Conservation (phyloP, 306 rosid species). For the Cicer cuneatum region DNA sequence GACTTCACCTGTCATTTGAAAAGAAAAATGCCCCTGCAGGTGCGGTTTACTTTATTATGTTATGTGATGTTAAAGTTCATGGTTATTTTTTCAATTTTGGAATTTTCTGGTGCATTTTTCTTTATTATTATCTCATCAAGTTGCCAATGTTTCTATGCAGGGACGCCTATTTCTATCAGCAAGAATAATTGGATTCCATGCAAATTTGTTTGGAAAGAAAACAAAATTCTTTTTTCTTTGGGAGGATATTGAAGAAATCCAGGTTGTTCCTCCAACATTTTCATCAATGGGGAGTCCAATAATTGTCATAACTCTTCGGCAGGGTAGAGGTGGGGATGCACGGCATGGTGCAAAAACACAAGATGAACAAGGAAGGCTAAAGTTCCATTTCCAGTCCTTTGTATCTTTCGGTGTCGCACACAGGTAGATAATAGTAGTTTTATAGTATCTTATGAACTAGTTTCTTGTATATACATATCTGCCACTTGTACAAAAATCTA, state of each 20-base stretch:
- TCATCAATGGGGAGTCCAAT: constrained; percentile 98
- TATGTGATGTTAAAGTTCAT: constrained; percentile 35
- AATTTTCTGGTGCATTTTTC: constrained; percentile 31
- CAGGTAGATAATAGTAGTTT: constrained; percentile 60
- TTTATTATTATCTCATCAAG: constrained; percentile 38
- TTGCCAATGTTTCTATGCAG: constrained; percentile 55
- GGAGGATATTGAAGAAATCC: constrained; percentile 98
- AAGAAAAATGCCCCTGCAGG: constrained; percentile 97
- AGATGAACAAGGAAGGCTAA: constrained; percentile 93
- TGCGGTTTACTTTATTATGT: constrained; percentile 46
- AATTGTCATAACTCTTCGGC: constrained; percentile 81
- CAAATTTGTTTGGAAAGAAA: constrained; percentile 89
- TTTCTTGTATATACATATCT: constrained; percentile 28
- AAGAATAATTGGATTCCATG: constrained; percentile 93
- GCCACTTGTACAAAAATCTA: not conserved
- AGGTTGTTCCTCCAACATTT: constrained; percentile 73
- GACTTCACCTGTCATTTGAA: constrained; percentile 97
- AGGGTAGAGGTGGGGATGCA: constrained; percentile 91
- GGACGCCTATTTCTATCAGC: constrained; percentile 95
- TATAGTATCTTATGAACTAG: constrained; percentile 26
- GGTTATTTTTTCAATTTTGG: constrained; percentile 27
- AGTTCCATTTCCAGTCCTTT: constrained; percentile 95
- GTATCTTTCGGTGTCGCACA: constrained; percentile 85
- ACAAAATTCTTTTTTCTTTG: constrained; percentile 90
- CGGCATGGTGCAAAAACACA: constrained; percentile 88